Evolutionary conservation across 148 eudicot species (phyloP).

Genomic region (Polygonum maritimum): DNA sequence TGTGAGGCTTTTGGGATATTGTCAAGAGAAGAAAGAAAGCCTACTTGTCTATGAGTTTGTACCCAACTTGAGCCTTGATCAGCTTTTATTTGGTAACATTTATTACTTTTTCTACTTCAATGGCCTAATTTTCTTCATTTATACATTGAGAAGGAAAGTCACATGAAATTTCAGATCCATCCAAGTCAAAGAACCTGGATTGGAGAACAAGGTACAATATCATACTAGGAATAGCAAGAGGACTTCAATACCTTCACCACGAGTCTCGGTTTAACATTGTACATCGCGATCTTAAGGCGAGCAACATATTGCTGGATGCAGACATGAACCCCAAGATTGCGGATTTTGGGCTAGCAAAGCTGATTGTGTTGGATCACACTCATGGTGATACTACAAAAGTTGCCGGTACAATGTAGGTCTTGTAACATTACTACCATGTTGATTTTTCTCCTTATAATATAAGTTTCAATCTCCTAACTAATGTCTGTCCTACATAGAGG

Average conservation of each 20-base stretch:
- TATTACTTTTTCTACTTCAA: background rate
- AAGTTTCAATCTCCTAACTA: background rate
- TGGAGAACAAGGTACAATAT: background rate
- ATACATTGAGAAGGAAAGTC: background rate
- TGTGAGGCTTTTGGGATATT: slow-evolving; percentile 29
- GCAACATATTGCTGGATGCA: slow-evolving; percentile 6
- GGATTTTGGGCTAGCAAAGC: slow-evolving; percentile 9
- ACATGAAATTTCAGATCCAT: background rate
- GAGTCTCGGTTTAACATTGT: background rate
- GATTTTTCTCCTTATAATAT: too few species aligned
- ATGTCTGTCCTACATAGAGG: background rate
- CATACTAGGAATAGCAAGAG: background rate
- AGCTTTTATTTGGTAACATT: slow-evolving; percentile 27
- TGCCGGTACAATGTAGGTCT: slow-evolving; percentile 12
- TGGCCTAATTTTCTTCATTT: background rate
- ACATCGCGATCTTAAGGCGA: slow-evolving; percentile 6
- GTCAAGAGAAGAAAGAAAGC: slow-evolving; percentile 28
- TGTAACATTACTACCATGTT: too few species aligned
- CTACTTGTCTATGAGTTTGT: slow-evolving; percentile 30
- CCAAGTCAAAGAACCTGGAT: background rate
- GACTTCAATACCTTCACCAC: slow-evolving; percentile 9
- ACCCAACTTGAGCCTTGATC: slow-evolving; percentile 39
- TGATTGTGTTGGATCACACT: slow-evolving; percentile 11
- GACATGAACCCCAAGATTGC: slow-evolving; percentile 8
- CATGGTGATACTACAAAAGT: slow-evolving; percentile 9